These are phyloP conservation scores for Thuja plicata DNA, from an alignment of 83 land plant genomes.

Conservation along the genomic window DNA sequence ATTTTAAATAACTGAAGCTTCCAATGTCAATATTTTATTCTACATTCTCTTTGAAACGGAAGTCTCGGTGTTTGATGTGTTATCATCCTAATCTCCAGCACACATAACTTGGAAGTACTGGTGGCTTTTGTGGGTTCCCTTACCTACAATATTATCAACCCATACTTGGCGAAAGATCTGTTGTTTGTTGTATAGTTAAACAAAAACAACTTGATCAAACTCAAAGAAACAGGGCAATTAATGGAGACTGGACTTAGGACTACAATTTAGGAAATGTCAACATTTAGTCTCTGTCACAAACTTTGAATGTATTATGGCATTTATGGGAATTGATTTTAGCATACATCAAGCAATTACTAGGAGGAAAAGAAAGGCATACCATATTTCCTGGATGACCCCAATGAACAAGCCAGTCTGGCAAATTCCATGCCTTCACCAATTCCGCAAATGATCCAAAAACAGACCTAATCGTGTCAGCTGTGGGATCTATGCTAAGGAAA, in stretches of 20 bases:
- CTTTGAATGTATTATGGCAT: not conserved
- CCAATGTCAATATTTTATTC: not conserved
- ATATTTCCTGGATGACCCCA: slow-evolving; percentile 97
- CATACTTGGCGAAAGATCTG: too few relatives aligned
- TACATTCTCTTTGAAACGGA: not conserved
- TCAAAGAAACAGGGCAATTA: not conserved
- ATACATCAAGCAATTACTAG: not conserved
- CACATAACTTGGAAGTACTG: too few relatives aligned
- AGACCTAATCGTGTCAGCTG: slow-evolving; percentile 56
- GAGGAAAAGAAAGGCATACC: slow-evolving; percentile 33
- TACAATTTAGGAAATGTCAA: not conserved
- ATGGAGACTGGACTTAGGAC: not conserved
- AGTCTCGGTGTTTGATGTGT: too few relatives aligned
- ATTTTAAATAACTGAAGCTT: not conserved
- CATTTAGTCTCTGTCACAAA: not conserved
- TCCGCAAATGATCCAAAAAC: slow-evolving; percentile 71
- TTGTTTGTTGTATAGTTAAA: too few relatives aligned
- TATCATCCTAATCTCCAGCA: too few relatives aligned
- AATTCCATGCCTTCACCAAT: slow-evolving; percentile 62
- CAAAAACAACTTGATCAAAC: too few relatives aligned
- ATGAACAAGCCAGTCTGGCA: slow-evolving; percentile 90
- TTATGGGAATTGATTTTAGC: not conserved
- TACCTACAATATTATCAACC: too few relatives aligned
- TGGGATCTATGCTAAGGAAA: not conserved
- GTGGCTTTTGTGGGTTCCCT: too few relatives aligned